Evolutionary conservation across 192 early-diverging fungal genomes (phyloP).

Genomic region (Gonapodya prolifera): DNA sequence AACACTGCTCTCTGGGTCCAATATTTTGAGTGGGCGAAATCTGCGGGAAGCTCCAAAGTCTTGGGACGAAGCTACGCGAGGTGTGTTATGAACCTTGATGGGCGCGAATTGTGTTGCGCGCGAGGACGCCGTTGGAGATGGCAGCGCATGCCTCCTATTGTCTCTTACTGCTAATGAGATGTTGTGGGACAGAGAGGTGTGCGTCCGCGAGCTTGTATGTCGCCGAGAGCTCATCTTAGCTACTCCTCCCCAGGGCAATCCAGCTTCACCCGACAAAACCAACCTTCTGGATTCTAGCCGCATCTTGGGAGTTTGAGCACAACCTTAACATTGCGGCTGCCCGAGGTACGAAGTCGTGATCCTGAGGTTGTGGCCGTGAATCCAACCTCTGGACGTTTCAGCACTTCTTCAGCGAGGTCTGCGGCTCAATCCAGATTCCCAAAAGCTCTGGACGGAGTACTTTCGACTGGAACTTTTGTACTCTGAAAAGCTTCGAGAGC

Average conservation of each 20-base stretch:
- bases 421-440: constrained; percentile 59
- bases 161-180: too few relatives aligned
- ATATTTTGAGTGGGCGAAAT: constrained; percentile 75
- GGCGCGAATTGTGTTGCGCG: not conserved
- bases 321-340: constrained; percentile 72
- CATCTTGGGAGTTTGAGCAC: constrained; percentile 73
- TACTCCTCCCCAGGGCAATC: constrained; percentile 44
- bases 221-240: not conserved
- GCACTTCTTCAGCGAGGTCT: constrained; percentile 75
- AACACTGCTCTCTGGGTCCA: constrained; percentile 80
- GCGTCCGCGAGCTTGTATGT: not conserved
- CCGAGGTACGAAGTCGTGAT: constrained; percentile 26
- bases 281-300: constrained; percentile 82
- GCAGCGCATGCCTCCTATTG: too few relatives aligned
- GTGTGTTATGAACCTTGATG: constrained; percentile 14
- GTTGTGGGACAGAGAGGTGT: too few relatives aligned
- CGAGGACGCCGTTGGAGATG: too few relatives aligned
- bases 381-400: constrained; percentile 5
- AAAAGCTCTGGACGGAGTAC: constrained; percentile 82
- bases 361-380: not conserved
- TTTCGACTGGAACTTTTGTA: constrained; percentile 84
- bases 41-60: constrained; percentile 31
- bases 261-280: constrained; percentile 71
- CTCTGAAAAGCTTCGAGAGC: constrained; percentile 69
- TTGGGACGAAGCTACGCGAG: constrained; percentile 62